These are phyloP conservation scores for Pseudocercospora vitis DNA, from an alignment of 2,329 filamentous ascomycete species.

Conservation along the genomic window DNA sequence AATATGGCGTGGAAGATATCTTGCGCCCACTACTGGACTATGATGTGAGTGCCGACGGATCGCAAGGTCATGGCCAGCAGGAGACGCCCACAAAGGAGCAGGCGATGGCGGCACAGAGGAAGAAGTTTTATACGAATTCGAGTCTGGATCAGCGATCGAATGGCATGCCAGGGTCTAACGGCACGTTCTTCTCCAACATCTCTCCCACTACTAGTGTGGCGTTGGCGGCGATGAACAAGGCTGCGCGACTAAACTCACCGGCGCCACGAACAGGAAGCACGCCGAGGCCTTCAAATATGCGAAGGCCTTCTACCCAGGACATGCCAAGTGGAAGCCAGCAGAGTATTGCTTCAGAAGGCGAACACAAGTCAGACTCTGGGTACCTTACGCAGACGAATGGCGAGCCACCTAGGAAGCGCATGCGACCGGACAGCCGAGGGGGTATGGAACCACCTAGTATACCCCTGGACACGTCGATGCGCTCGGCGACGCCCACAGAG, in stretches of 20 bases:
- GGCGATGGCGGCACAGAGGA: constrained; percentile 89
- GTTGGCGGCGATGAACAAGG: constrained; percentile 92
- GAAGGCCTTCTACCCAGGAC: constrained; percentile 70
- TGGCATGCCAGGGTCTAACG: constrained; percentile 53
- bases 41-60: constrained; percentile 75
- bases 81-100: constrained; percentile 98
- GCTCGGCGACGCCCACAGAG: constrained; percentile 69
- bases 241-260: constrained; percentile 84
- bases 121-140: constrained; percentile 79
- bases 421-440: constrained; percentile 50
- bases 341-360: constrained; percentile 54
- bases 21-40: constrained; percentile 74
- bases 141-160: constrained; percentile 60
- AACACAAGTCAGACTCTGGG: constrained; percentile 61
- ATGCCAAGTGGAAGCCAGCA: constrained; percentile 77
- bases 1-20: constrained; percentile 73
- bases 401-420: constrained; percentile 80
- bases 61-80: constrained; percentile 67
- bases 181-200: constrained; percentile 97
- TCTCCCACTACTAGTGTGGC: constrained; percentile 90
- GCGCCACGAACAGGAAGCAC: constrained; percentile 64
- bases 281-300: constrained; percentile 64
- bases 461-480: constrained; percentile 58
- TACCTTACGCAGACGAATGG: constrained; percentile 61
- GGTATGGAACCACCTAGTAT: constrained; percentile 35